Evolutionary conservation across 352 stramenopile genomes (phyloP), one percentile per base, ranked within the genome.

Genomic region (Pythium apleroticum): DNA sequence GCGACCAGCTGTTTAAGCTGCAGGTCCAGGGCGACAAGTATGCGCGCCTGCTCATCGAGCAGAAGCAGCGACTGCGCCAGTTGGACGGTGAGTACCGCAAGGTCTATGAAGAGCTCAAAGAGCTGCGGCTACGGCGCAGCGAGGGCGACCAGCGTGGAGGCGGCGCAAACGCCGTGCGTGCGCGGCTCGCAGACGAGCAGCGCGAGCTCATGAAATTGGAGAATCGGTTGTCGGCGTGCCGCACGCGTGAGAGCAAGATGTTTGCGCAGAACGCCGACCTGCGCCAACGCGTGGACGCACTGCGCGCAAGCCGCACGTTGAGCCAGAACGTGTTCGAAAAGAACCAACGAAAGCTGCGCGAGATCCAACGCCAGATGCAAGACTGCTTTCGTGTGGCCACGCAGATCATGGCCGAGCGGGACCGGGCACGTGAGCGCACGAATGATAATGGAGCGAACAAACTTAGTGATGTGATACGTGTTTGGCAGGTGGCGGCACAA

Each of bases 1-100:
- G 80, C 50, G 84, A 93, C 61, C 76, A 88, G 72, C 77, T 91
- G 54, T 93, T 93, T 74, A 87, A 88, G 53, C 68, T 93, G n/a
- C 84, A 93, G 60, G 72, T 91, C 3, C 80, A 91, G 66, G 80
- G 80, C 19, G 84, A 93, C 77, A 91, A 90, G 66, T 93, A 90
- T 57, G 77, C 84, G 33, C 71, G 81, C 17, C 66, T 91, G 37
- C 63, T 93, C 10, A 73, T 89, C 11, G 81, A 81, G 56, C 80
- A 91, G 66, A 93, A 91, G 60, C 76, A 89, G 45, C 84, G 84
- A 12, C 71, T 90, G 17, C 74, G 74, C 1, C 74, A 91, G 48
- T 72, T 91, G 17, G 83, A 93, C 17, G 80, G 75, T 45, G 78
- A 90, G 63, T 91, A 76, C 70, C 88, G 81, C 31, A 88, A 86